These are phyloP conservation scores for Lodderomyces margitis DNA, from an alignment of 1,139 yeast genomes.

Conservation along the genomic window DNA sequence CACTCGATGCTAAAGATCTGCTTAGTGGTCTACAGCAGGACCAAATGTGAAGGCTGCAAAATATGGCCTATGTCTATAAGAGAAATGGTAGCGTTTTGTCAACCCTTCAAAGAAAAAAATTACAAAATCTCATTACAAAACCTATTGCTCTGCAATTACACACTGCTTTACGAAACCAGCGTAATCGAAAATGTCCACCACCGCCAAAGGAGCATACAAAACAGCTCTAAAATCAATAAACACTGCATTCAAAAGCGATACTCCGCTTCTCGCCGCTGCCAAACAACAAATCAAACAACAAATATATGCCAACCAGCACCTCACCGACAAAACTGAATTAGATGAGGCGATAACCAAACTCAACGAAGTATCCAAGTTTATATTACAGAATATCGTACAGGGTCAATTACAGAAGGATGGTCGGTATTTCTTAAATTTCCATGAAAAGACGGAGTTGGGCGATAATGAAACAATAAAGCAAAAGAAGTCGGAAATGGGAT, in stretches of 20 bases:
- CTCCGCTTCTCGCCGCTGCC: conserved; percentile 56
- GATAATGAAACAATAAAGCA: conserved; percentile 65
- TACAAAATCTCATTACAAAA: no score
- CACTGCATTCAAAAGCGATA: conserved; percentile 63
- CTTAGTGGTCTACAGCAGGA: no score
- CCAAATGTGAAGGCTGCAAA: no score
- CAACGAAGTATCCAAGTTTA: conserved; percentile 66
- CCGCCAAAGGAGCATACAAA: conserved; percentile 61
- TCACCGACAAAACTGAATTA: conserved; percentile 36
- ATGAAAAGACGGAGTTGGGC: conserved; percentile 81
- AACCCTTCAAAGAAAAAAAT: no score
- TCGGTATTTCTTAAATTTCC: conserved; percentile 62
- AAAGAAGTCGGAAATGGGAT: conserved; percentile 35
- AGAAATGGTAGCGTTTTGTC: no score
- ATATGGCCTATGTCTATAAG: no score
- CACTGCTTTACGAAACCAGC: no score
- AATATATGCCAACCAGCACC: conserved; percentile 37
- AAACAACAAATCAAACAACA: conserved; percentile 62
- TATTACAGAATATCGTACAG: conserved; percentile 78
- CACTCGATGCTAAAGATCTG: no score
- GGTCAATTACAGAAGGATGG: conserved; percentile 56
- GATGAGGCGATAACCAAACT: conserved; percentile 57
- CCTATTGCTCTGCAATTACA: no score
- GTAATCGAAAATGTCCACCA: conserved; percentile 9
- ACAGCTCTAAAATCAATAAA: conserved; percentile 69